Evolutionary conservation across 208 protist species (phyloP), one percentile per base, ranked within the genome.

Genomic region (Crithidia brevicula): DNA sequence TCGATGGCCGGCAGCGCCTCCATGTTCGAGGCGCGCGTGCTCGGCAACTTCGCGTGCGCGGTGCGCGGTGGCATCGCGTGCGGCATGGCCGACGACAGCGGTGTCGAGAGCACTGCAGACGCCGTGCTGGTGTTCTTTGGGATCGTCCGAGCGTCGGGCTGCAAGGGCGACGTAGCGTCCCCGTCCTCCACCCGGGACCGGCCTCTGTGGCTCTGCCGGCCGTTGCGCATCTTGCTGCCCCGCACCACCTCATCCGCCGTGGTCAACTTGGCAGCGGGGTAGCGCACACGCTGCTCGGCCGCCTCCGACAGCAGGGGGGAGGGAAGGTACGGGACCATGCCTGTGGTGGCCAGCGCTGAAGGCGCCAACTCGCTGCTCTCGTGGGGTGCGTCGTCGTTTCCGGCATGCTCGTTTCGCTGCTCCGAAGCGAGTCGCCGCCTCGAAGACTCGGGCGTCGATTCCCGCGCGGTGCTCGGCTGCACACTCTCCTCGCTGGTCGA

Each of bases 1-100:
- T 65, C 59, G 33, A 54, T 54, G 11, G 45, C 59, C 1, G 59
- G 59, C 30, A 65, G 33, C n/a, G 46, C 25, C 15, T 65, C 30
- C 8, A 52, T 3, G 36, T 22, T 50, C 4, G 56, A 50, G 15
- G 11, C 9, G 56, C 42, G 56, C 22, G 7, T 50, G 25, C 40
- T 50, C 25, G 52, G 2, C 7, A n/a, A 3, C n/a, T n/a, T n/a
- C n/a, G n/a, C n/a, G n/a, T n/a, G n/a, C n/a, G n/a, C n/a, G n/a
- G n/a, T n/a, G n/a, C n/a, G n/a, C n/a, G n/a, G n/a, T n/a, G 54
- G 23, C 10, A 43, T 36, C 22, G 36, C 6, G 36, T 47, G 54
- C 15, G 36, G 11, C 36, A 28, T 58, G 7, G 22, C 33, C 33
- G 34, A 20, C 4, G 52, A 23, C n/a, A 58, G 52, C 28, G 52